phyloP scores from a whole-genome alignment of 2,329 filamentous ascomycete genomes.

The Talaromyces amestolkiae region DNA sequence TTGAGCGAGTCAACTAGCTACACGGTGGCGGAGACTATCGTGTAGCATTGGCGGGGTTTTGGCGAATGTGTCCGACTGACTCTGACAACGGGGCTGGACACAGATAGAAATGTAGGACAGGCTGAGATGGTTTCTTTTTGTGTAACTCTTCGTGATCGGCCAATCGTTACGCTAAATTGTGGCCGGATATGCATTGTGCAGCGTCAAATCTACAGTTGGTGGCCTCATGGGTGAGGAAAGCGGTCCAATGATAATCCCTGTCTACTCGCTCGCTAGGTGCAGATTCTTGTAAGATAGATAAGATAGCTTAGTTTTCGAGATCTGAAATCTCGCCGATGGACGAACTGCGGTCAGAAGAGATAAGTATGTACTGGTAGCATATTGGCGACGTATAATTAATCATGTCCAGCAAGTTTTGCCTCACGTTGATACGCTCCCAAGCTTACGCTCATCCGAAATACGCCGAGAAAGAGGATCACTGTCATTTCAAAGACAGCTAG shows the following conservation, averaged over 20 bases:
- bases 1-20: neutral
- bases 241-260: neutral
- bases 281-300: too few relatives aligned
- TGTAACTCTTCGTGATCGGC: neutral
- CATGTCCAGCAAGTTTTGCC: neutral
- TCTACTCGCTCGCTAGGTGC: too few relatives aligned
- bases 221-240: neutral
- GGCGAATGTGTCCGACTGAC: neutral
- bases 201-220: neutral
- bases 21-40: neutral
- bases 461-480: neutral
- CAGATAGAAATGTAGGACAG: neutral
- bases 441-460: neutral
- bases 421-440: neutral
- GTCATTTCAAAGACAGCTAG: neutral
- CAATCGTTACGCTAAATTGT: neutral
- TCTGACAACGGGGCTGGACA: neutral
- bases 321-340: neutral
- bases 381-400: neutral
- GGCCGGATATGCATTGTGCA: neutral
- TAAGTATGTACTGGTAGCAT: neutral
- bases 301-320: too few relatives aligned
- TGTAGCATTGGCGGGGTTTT: conserved; percentile 1
- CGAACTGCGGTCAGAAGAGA: neutral
- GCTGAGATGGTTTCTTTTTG: neutral